Percentiles rank a stretch among this genome's conserved stretches.
Conservation (phyloP, 1,139 yeast species). For the Hemisphaericaspora xylanilytica region DNA sequence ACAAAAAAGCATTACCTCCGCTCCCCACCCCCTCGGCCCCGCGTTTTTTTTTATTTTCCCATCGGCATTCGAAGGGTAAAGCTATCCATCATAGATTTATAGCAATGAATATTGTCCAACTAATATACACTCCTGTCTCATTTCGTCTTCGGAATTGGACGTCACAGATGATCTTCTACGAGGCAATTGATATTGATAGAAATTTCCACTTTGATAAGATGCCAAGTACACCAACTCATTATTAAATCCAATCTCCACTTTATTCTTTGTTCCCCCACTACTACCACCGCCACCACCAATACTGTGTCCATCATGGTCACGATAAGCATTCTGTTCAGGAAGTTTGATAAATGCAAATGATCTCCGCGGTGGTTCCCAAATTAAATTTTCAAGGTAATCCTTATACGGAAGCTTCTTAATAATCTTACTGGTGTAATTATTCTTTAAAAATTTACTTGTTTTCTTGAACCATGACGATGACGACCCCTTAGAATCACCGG, state of each 20-base stretch:
- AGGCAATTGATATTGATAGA: constrained; percentile 42
- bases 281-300: not conserved
- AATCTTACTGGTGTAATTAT: constrained; percentile 37
- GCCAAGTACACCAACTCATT: constrained; percentile 37
- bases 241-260: constrained; percentile 40
- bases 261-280: no score
- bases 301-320: constrained; percentile 6
- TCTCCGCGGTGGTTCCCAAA: constrained; percentile 46
- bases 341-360: constrained; percentile 44
- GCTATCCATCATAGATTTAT: no score
- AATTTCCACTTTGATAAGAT: constrained; percentile 38
- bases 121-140: constrained; percentile 31
- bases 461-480: constrained; percentile 18
- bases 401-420: constrained; percentile 43
- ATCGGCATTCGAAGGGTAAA: not conserved
- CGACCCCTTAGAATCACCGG: constrained; percentile 9
- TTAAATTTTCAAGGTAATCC: constrained; percentile 41
- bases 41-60: not conserved
- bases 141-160: constrained; percentile 20
- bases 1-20: no score
- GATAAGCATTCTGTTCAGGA: constrained; percentile 27
- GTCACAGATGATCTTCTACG: constrained; percentile 6
- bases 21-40: not conserved
- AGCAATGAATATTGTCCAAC: constrained; percentile 23
- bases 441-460: constrained; percentile 28